Evolutionary conservation across 208 protist genomes (phyloP), one percentile per base, ranked within the genome.

Genomic region (Trypanosoma boissoni): DNA sequence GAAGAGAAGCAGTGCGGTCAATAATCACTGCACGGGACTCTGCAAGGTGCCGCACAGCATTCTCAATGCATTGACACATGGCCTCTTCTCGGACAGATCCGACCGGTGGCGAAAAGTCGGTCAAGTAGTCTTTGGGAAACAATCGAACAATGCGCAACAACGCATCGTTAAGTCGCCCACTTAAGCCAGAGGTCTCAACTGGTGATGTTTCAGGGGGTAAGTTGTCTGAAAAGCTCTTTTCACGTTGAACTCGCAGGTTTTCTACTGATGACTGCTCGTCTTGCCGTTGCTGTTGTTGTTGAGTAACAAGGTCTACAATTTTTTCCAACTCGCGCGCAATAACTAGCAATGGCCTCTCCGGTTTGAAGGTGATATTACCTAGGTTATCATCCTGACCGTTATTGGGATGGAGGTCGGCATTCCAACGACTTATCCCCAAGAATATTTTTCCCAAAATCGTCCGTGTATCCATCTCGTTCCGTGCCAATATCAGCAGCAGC

Each of bases 131-230:
- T 31, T 58, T 45, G 9, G 64, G 64, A 31, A 69, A 21, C 34
- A 45, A 69, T 43, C 64, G 54, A 9, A 24, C 31, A 69, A 69
- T 62, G 23, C 55, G 56, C 64, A 58, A 63, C 21, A 69, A 23
- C 7, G n/a, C 14, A 3, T 62, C 55, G 27, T n/a, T n/a, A n/a
- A n/a, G n/a, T n/a, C n/a, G n/a, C n/a, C n/a, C n/a, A n/a, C n/a
- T n/a, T n/a, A n/a, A n/a, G n/a, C n/a, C n/a, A n/a, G n/a, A n/a
- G n/a, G n/a, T n/a, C n/a, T n/a, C n/a, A n/a, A n/a, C n/a, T n/a
- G n/a, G n/a, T n/a, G n/a, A n/a, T n/a, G n/a, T n/a, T n/a, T n/a
- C n/a, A n/a, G n/a, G n/a, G n/a, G n/a, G n/a, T n/a, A n/a, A n/a
- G n/a, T n/a, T n/a, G n/a, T n/a, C n/a, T n/a, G n/a, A n/a, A n/a